Conservation (phyloP, 129 eudicot genomes). For the Arctium lappa region DNA sequence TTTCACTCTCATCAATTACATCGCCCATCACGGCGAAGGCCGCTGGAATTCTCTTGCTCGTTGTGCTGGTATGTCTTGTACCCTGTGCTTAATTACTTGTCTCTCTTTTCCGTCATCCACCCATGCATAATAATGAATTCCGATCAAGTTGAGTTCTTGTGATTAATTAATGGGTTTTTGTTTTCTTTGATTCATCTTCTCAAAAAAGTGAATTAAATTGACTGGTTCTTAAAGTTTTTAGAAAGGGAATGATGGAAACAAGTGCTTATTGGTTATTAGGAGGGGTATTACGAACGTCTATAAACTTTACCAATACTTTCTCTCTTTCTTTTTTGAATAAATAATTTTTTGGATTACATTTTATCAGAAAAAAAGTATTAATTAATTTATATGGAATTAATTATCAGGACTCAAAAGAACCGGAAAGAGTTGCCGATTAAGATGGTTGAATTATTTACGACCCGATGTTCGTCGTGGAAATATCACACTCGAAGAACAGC, state of each 20-base stretch:
- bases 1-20: constrained; percentile 74
- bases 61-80: constrained; percentile 60
- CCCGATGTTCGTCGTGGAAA: constrained; percentile 97
- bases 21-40: constrained; percentile 92
- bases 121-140: neutral
- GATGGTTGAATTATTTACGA: constrained; percentile 85
- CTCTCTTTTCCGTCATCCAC: neutral
- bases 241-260: constrained; percentile 26
- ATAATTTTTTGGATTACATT: neutral
- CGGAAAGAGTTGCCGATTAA: constrained; percentile 87
- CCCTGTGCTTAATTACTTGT: neutral
- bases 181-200: neutral
- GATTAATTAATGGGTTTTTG: neutral
- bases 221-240: constrained; percentile 18
- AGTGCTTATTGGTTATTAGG: constrained; percentile 19
- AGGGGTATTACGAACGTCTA: constrained; percentile 28
- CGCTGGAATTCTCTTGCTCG: constrained; percentile 95
- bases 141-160: neutral
- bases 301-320: constrained; percentile 31
- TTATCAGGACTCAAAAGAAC: constrained; percentile 80
- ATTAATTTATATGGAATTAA: neutral
- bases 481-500: constrained; percentile 94
- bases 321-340: neutral
- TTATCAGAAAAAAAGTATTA: neutral
- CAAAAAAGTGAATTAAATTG: constrained; percentile 2